A percentile compares a stretch with the other conserved stretches of the same genome.
These are phyloP conservation scores for Puccinia hordei DNA, from an alignment of 1,284 basidiomycete genomes.

Conservation along the genomic window DNA sequence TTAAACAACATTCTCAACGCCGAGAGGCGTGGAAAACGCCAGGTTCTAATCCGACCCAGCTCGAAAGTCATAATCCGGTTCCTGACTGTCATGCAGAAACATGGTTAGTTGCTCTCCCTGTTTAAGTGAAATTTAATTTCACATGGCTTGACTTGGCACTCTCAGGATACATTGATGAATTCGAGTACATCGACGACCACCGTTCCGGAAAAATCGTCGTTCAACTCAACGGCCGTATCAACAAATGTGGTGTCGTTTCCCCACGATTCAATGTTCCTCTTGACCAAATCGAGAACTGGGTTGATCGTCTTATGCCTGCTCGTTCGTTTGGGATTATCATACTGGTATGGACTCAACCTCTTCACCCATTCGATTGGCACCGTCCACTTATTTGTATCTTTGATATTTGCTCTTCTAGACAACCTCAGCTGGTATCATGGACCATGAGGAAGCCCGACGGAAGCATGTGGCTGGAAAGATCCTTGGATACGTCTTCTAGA, in stretches of 20 bases:
- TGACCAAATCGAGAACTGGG: constrained; percentile 85
- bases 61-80: constrained; percentile 97
- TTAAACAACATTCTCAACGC: constrained; percentile 98
- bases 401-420: constrained; percentile 65
- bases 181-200: constrained; percentile 99
- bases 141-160: background rate
- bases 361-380: constrained; percentile 64
- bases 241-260: constrained; percentile 97
- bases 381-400: background rate
- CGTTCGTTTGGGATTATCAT: constrained; percentile 52
- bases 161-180: constrained; percentile 96
- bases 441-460: constrained; percentile 98
- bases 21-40: constrained; percentile 92
- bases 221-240: constrained; percentile 96
- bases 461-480: constrained; percentile 93
- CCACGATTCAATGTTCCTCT: constrained; percentile 96
- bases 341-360: constrained; percentile 73
- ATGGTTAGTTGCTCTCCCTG: constrained; percentile 69
- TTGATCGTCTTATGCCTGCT: constrained; percentile 58
- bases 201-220: constrained; percentile 98
- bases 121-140: constrained; percentile 51
- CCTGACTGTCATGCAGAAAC: constrained; percentile 93
- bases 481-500: constrained; percentile 56
- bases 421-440: constrained; percentile 96
- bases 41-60: constrained; percentile 90